phyloP scores from a whole-genome alignment of 148 eudicot genomes.

The Polygonum aviculare region DNA sequence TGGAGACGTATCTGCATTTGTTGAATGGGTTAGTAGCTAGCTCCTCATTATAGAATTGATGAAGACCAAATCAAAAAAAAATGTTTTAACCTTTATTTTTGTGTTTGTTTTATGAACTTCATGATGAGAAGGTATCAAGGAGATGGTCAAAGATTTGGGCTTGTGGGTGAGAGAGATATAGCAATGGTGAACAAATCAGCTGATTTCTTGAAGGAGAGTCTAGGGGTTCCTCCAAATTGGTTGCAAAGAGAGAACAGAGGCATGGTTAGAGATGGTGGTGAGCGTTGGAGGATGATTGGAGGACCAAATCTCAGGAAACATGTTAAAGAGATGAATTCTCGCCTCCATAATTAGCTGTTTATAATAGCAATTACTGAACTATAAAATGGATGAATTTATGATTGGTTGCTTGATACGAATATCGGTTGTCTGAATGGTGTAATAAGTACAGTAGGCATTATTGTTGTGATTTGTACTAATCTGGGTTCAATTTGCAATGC shows the following conservation, averaged over 20 bases:
- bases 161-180: slow-evolving; percentile 5
- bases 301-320: slow-evolving; percentile 7
- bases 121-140: background rate
- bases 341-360: background rate
- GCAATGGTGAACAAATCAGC: slow-evolving; percentile 6
- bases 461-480: too few relatives aligned
- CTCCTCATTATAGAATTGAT: background rate
- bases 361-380: background rate
- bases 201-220: slow-evolving; percentile 5
- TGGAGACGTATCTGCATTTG: slow-evolving; percentile 37
- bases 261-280: background rate
- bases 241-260: slow-evolving; percentile 2
- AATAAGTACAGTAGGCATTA: too few relatives aligned
- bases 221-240: slow-evolving; percentile 2
- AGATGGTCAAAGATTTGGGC: slow-evolving; percentile 8
- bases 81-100: background rate
- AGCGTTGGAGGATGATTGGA: slow-evolving; percentile 2
- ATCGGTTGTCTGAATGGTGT: background rate
- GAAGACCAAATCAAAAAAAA: too few relatives aligned
- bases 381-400: too few relatives aligned
- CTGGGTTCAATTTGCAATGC: too few relatives aligned
- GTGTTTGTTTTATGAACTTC: background rate
- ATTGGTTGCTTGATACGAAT: background rate
- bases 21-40: slow-evolving; percentile 32
- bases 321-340: slow-evolving; percentile 3